These are phyloP conservation scores for Colletotrichum liriopes DNA, from an alignment of 2,329 filamentous ascomycete genomes.

Conservation along the genomic window DNA sequence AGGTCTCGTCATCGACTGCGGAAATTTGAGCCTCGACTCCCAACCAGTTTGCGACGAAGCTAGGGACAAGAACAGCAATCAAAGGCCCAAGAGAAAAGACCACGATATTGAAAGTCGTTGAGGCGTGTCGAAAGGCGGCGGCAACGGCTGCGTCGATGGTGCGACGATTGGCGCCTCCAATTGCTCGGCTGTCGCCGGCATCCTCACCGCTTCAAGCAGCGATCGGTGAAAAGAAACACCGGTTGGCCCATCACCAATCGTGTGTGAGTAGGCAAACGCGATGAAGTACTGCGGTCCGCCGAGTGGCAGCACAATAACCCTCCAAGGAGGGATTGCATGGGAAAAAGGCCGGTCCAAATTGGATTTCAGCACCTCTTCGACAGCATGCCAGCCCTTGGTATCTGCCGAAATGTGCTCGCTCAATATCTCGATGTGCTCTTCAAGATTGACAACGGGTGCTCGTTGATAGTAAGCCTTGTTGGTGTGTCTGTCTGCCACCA, in stretches of 20 bases:
- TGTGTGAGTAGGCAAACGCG: constrained; percentile 57
- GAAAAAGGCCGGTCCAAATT: constrained; percentile 54
- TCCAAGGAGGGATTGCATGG: constrained; percentile 57
- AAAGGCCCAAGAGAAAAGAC: constrained; percentile 59
- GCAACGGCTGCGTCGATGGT: constrained; percentile 46
- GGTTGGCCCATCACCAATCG: constrained; percentile 59
- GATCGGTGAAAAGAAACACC: constrained; percentile 60
- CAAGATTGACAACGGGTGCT: constrained; percentile 52
- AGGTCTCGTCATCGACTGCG: constrained; percentile 50
- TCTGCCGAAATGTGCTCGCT: constrained; percentile 41
- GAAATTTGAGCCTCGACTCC: constrained; percentile 51
- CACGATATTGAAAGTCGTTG: constrained; percentile 59
- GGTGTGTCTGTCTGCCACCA: constrained; percentile 53
- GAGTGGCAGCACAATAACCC: constrained; percentile 55
- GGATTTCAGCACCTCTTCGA: constrained; percentile 48
- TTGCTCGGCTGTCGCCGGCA: background rate
- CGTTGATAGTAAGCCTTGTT: constrained; percentile 54
- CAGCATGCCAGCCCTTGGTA: constrained; percentile 8
- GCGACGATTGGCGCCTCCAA: constrained; percentile 19
- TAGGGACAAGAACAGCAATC: constrained; percentile 55
- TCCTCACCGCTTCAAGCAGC: constrained; percentile 51
- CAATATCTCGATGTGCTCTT: constrained; percentile 53
- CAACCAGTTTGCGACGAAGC: constrained; percentile 50
- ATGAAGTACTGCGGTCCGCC: constrained; percentile 49
- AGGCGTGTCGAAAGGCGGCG: constrained; percentile 56